Evolutionary conservation across 116 monocot species (phyloP).

Genomic region (Dioscorea cayenensis): DNA sequence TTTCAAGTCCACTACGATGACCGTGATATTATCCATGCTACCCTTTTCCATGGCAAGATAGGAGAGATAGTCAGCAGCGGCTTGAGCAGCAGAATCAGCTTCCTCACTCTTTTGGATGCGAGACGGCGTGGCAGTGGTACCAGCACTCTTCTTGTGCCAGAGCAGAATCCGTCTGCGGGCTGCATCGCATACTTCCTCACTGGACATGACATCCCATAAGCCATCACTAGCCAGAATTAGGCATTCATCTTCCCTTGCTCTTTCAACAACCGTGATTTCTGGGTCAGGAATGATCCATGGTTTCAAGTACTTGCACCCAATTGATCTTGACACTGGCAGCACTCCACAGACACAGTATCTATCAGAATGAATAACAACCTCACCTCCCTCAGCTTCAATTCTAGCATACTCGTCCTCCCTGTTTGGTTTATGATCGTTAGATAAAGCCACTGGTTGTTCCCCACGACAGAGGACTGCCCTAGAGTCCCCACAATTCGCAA

Average conservation of each 20-base stretch:
- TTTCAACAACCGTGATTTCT: constrained; percentile 25
- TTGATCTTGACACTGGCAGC: constrained; percentile 65
- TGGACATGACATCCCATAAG: constrained; percentile 18
- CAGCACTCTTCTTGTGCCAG: constrained; percentile 24
- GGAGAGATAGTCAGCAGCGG: constrained; percentile 31
- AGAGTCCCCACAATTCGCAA: constrained; percentile 77
- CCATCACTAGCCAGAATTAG: constrained; percentile 52
- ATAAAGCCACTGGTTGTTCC: constrained; percentile 44
- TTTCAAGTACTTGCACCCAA: constrained; percentile 51
- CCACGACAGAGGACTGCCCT: constrained; percentile 66
- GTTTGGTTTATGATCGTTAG: constrained; percentile 73
- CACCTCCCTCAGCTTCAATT: constrained; percentile 66
- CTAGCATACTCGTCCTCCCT: constrained; percentile 70
- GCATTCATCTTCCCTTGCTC: constrained; percentile 41
- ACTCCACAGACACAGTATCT: constrained; percentile 67
- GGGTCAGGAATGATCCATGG: constrained; percentile 50
- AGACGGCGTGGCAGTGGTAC: not conserved
- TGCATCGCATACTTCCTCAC: constrained; percentile 19
- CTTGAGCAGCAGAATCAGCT: constrained; percentile 29
- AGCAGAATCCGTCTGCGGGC: constrained; percentile 20
- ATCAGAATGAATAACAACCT: constrained; percentile 54
- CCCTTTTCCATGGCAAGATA: constrained; percentile 38
- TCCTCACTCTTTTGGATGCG: not conserved
- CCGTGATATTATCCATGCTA: constrained; percentile 55
- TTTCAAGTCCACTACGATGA: constrained; percentile 51